Percentiles rank a stretch among this genome's conserved stretches.
Conservation (phyloP, 2,329 filamentous ascomycete species). For the Juglanconis juglandina region DNA sequence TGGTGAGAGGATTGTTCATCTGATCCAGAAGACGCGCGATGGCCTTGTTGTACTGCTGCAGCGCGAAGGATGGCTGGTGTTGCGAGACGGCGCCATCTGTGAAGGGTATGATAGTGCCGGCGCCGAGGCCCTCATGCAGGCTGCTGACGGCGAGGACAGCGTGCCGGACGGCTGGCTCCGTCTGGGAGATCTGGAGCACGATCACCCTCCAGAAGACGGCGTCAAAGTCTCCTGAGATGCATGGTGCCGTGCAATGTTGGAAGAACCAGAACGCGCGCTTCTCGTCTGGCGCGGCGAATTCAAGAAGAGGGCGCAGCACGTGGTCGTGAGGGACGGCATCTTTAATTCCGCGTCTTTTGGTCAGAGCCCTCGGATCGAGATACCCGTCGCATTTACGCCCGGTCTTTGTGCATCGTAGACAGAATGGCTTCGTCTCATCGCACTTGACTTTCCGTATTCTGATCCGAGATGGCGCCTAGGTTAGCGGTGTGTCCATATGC, state of each 20-base stretch:
- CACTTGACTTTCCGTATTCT: slow-evolving; percentile 32
- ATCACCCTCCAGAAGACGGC: slow-evolving; percentile 29
- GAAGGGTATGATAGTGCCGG: slow-evolving; percentile 18
- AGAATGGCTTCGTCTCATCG: slow-evolving; percentile 29
- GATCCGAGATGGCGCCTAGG: not conserved
- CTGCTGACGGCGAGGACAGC: slow-evolving; percentile 30
- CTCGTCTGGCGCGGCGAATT: slow-evolving; percentile 19
- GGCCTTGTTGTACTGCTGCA: slow-evolving; percentile 48
- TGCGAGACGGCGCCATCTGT: slow-evolving; percentile 15
- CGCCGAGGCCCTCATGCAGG: slow-evolving; percentile 24
- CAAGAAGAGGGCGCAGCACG: slow-evolving; percentile 20
- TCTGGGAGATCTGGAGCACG: slow-evolving; percentile 25
- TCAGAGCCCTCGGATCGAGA: slow-evolving; percentile 17
- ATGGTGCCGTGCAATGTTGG: slow-evolving; percentile 15
- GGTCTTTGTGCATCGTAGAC: slow-evolving; percentile 27
- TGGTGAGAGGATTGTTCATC: slow-evolving; percentile 31
- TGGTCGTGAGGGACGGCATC: slow-evolving; percentile 18
- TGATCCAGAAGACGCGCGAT: slow-evolving; percentile 38
- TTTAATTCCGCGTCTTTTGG: slow-evolving; percentile 17
- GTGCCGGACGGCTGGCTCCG: slow-evolving; percentile 23
- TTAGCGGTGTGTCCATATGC: not conserved
- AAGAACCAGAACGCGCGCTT: slow-evolving; percentile 18
- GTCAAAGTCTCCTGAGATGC: slow-evolving; percentile 16
- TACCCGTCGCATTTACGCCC: slow-evolving; percentile 31
- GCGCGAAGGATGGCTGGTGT: slow-evolving; percentile 28